Base-by-base conservation (phyloP, 108 stramenopile species). In the Hondaea fermentalgiana region DNA sequence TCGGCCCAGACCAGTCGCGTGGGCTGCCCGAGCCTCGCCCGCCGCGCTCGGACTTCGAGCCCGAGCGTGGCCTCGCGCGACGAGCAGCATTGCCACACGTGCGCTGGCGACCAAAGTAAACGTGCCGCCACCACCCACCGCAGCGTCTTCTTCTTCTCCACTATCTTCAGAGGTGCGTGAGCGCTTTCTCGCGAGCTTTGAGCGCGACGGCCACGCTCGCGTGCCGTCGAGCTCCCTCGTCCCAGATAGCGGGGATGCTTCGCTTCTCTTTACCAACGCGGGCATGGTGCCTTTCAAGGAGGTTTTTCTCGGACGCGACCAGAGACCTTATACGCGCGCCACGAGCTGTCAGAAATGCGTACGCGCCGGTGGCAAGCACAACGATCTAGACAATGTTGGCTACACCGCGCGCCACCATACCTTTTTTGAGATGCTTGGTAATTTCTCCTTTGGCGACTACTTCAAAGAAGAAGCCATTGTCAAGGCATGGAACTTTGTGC, bases 211-310 rank as follows among this genome's bases (percentile, higher is more conserved):
- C 29, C 97, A 98, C 92, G 91, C 83, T 55, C 95, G 95, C 91
- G 97, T 95, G 96, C 90, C 92, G 47, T 97, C 97, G 71, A 93
- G 93, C 88, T 97, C 98, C 21, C 97, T 98, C 88, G 99, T 99
- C 45, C 99, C 99, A 5, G 97, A 98, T 90, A 53, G 76, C 44
- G 97, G 98, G 72, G 99, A 99, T 93, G 98, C 98, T 59, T 98
- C 98, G 25, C 93, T 99, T 60, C 95, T 99, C 87, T 99, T 99
- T 88, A 96, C 98, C 93, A 99, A 99, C 91, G 98, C 99, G 8
- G 99, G 99, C 60, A 99, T 99, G 99, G 99, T 99, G 92, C 99
- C 99, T 89, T 99, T 95, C 95, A 99, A 99, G 92, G 97, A 98
- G 21, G 91, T 99, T 29, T 99, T 99, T 89, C 91, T 98, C 72